Evolutionary conservation across 768 basidiomycete genomes (phyloP), one percentile per base, ranked within the genome.

Genomic region (Mycena capillaripes): DNA sequence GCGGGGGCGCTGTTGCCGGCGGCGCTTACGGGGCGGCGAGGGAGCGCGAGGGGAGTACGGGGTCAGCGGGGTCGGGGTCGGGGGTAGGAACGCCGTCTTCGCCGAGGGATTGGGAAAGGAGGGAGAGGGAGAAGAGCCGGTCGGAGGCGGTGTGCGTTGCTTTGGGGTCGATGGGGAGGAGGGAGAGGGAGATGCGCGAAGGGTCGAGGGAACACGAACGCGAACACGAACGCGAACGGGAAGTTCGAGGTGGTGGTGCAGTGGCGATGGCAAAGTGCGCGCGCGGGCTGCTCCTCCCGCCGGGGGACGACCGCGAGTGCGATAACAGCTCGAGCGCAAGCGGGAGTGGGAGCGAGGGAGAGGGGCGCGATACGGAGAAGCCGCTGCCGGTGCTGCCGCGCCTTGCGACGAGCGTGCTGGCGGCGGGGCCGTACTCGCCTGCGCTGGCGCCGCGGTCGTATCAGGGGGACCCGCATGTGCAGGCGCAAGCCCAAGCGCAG

Each of bases 61-160:
- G n/a, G 32, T 30, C 19, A n/a, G n/a, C n/a, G 55, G 55, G 12
- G 10, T 12, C 19, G 55, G 55, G 12, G 21, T 25, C 21, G 48
- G 23, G 11, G n/a, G 48, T n/a, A 56, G 32, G 23, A 34, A 40
- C 59, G 17, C 59, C 40, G 40, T 21, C 25, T 4, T n/a, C 59
- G 40, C 30, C 34, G 36, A 21, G 30, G 32, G 55, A 56, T 7
- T 7, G 30, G 10, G 55, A 48, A 42, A 29, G 40, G 30, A 2
- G 23, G 53, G 46, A 62, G 60, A n/a, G 48, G 42, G 60, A 63
- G 60, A 44, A 57, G 21, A 75, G 66, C 36, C 73, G 70, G 14
- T 75, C 73, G 42, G 70, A 71, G 67, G 66, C 70, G 58, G 74
- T 71, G 32, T 75, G 74, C 19, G 58, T 75, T 17, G 70, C 70